phyloP scores from a whole-genome alignment of 257 asterid genomes.

The Gynochthodes officinalis region DNA sequence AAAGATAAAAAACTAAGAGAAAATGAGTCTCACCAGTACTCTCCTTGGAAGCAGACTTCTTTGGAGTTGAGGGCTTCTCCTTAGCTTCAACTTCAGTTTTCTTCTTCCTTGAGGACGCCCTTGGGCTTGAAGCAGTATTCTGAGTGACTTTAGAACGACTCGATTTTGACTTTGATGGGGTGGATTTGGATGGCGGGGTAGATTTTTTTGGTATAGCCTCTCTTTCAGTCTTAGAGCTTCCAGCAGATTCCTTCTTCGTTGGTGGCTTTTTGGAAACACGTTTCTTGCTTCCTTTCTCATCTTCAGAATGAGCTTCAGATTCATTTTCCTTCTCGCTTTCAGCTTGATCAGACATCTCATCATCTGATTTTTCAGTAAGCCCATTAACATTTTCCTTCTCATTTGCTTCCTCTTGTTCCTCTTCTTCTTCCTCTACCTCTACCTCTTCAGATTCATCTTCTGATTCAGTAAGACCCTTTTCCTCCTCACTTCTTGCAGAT shows the following conservation, averaged over 20 bases:
- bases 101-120: constrained; percentile 52
- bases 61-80: constrained; percentile 49
- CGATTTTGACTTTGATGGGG: constrained; percentile 48
- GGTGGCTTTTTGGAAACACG: constrained; percentile 42
- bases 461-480: constrained; percentile 41
- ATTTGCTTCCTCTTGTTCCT: constrained; percentile 28
- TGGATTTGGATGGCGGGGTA: constrained; percentile 50
- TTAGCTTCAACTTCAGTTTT: constrained; percentile 42
- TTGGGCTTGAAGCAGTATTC: constrained; percentile 39
- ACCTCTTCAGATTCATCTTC: constrained; percentile 57
- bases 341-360: constrained; percentile 66
- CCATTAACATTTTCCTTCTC: constrained; percentile 48
- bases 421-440: constrained; percentile 47
- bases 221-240: constrained; percentile 50
- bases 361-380: constrained; percentile 50
- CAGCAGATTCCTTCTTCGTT: constrained; percentile 46
- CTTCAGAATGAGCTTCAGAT: constrained; percentile 39
- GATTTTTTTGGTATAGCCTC: constrained; percentile 38
- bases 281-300: constrained; percentile 40
- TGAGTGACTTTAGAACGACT: constrained; percentile 39
- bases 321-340: constrained; percentile 51
- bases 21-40: constrained; percentile 49
- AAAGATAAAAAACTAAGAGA: constrained; percentile 1
- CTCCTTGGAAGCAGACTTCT: constrained; percentile 51
- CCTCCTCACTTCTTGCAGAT: constrained; percentile 46